Evolutionary conservation across 345 rosid genomes (phyloP).

Genomic region (Zanthoxylum bungeanum): DNA sequence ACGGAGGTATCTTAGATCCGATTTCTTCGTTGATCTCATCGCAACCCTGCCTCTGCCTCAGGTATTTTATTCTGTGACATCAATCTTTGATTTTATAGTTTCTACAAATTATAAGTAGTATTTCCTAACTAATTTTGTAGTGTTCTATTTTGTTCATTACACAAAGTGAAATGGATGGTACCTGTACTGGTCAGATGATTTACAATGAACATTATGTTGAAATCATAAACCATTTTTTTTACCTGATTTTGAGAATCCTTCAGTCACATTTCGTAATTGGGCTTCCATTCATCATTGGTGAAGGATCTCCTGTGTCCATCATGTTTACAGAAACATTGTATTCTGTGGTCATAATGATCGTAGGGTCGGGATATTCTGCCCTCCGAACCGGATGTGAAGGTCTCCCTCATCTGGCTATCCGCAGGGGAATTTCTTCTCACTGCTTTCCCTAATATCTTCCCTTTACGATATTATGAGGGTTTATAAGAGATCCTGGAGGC

Average conservation of each 20-base stretch:
- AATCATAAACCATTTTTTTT: no score
- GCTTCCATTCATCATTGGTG: background rate
- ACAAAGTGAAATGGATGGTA: background rate
- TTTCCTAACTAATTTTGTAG: background rate
- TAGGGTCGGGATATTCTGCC: no score
- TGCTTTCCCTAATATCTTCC: no score
- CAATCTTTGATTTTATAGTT: background rate
- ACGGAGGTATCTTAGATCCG: slow-evolving; percentile 64
- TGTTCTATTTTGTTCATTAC: background rate
- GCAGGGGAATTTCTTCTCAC: no score
- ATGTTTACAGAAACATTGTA: background rate
- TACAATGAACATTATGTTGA: background rate
- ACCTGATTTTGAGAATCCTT: background rate
- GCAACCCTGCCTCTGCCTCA: slow-evolving; percentile 94
- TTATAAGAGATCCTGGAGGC: no score
- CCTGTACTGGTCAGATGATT: background rate
- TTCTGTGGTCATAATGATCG: no score
- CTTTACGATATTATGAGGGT: no score
- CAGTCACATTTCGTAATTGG: background rate
- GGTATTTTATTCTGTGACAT: slow-evolving; percentile 34
- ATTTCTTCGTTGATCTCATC: slow-evolving; percentile 77
- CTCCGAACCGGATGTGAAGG: no score
- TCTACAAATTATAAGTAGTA: background rate
- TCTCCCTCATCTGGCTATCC: no score
- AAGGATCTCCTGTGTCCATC: background rate